Conservation (phyloP, 1,284 basidiomycete genomes). For the Puccinia polysora region DNA sequence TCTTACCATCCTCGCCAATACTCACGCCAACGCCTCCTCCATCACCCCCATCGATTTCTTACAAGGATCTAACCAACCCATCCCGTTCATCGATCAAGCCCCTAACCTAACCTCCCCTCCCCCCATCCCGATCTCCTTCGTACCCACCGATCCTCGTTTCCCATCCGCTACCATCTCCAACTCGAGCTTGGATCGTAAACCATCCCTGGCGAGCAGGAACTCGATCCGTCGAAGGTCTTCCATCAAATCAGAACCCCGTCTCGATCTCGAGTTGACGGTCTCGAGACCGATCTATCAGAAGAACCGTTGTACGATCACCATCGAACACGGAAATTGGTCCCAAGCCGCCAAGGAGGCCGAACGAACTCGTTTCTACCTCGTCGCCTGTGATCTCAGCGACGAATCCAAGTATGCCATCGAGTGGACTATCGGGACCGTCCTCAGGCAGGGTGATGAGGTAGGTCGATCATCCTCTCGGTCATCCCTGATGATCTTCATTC, state of each 20-base stretch:
- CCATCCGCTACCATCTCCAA: background rate
- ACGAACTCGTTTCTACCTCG: constrained; percentile 32
- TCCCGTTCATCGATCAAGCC: constrained; percentile 38
- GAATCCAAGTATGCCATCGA: constrained; percentile 41
- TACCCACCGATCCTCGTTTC: background rate
- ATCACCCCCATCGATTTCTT: constrained; percentile 31
- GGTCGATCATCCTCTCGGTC: background rate
- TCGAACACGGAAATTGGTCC: constrained; percentile 33
- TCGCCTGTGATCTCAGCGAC: constrained; percentile 42
- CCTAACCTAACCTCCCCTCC: constrained; percentile 31
- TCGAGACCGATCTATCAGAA: constrained; percentile 37
- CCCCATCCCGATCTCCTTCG: constrained; percentile 17
- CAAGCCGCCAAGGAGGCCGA: constrained; percentile 9
- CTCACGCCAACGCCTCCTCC: constrained; percentile 33
- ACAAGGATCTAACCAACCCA: constrained; percentile 30
- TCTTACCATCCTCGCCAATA: constrained; percentile 34
- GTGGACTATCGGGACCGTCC: constrained; percentile 43
- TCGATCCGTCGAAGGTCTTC: constrained; percentile 16
- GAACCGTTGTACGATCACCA: constrained; percentile 35
- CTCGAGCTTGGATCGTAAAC: background rate
- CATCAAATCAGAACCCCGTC: background rate
- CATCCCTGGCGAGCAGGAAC: constrained; percentile 2
- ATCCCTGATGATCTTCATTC: background rate
- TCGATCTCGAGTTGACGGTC: constrained; percentile 24
- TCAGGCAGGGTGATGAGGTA: constrained; percentile 41